Evolutionary conservation across 2,329 filamentous ascomycete species (phyloP).

Genomic region (Byssothecium circinans): DNA sequence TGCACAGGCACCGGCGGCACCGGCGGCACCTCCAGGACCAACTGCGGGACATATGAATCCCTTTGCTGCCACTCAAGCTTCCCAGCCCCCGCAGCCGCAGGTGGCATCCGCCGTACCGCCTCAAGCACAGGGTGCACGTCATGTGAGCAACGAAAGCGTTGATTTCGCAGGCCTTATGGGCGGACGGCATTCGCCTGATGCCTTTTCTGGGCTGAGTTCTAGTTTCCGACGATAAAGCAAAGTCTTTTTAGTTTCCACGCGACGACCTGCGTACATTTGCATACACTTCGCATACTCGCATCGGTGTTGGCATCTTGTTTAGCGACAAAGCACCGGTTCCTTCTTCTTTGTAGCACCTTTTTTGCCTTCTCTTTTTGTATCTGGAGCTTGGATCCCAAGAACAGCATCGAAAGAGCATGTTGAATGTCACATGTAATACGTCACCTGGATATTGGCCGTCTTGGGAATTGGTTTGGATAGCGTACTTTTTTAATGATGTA

Average conservation of each 20-base stretch:
- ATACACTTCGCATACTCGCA: conserved; percentile 8
- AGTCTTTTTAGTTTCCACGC: background rate
- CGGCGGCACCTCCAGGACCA: conserved; percentile 27
- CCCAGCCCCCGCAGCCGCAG: conserved; percentile 23
- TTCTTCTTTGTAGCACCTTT: conserved; percentile 1
- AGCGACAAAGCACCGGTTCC: conserved; percentile 1
- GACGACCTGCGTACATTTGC: conserved; percentile 6
- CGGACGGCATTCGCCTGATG: conserved; percentile 76
- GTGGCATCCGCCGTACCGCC: conserved; percentile 14
- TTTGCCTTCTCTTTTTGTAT: background rate
- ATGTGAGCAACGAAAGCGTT: conserved; percentile 71
- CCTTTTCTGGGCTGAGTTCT: conserved; percentile 74
- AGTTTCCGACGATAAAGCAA: conserved; percentile 38
- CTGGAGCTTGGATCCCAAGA: background rate
- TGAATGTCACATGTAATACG: conserved; percentile 1
- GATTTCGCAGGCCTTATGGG: conserved; percentile 61
- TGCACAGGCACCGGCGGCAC: conserved; percentile 24
- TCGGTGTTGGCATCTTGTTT: conserved; percentile 1
- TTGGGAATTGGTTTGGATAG: background rate
- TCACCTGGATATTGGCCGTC: background rate
- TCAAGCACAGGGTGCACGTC: conserved; percentile 37
- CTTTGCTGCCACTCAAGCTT: conserved; percentile 44
- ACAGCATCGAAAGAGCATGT: background rate
- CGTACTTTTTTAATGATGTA: conserved; percentile 1
- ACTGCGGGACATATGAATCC: conserved; percentile 58